Base-by-base conservation (phyloP, 2,329 filamentous ascomycete genomes). In the Neofusicoccum sp. region DNA sequence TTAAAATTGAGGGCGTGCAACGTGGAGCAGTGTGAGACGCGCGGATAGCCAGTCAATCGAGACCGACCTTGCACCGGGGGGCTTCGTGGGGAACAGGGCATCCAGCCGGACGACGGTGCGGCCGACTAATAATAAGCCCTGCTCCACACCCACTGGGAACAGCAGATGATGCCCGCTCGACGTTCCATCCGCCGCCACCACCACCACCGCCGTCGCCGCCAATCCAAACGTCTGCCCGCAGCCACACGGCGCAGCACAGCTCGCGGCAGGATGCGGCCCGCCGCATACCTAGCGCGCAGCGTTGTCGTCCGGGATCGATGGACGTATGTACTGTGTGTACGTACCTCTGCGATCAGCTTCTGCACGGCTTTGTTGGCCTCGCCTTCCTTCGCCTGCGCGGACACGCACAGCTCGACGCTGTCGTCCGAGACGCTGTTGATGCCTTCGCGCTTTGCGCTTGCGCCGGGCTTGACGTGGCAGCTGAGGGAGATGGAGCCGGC, bases 351-450 rank as follows among this genome's bases (percentile, higher is more conserved):
- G 60, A 91, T 75, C 4, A 90, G 74, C 38, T 82, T 78, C 51
- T 85, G 75, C 2, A 89, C 85, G 4, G 88, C 87, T 68, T 82
- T 83, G 69, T 91, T 91, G 4, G 88, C 84, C 69, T 89, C 86
- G 12, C 87, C 87, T 12, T 90, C 86, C 63, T 82, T 80, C 9
- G 88, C 80, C 64, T 82, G 86, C 0, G 86, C 87, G 0, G 87
- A 75, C 2, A 90, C 87, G 49, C 86, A 88, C 1, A 91, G 71
- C 62, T 89, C 83, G 48, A 91, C 80, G 2, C 75, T 76, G 6
- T 84, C 79, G 26, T 85, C 79, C 0, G 81, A 80, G 3, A 91
- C 73, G 0, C 79, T 77, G 2, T 76, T 69, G 45, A 91, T 78
- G 12, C 88, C 88, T 66, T 89, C 82, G 34, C 86, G 82, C 26